Evolutionary conservation across 495 filamentous ascomycete genomes (phyloP).

Genomic region (Lichina pygmaea): DNA sequence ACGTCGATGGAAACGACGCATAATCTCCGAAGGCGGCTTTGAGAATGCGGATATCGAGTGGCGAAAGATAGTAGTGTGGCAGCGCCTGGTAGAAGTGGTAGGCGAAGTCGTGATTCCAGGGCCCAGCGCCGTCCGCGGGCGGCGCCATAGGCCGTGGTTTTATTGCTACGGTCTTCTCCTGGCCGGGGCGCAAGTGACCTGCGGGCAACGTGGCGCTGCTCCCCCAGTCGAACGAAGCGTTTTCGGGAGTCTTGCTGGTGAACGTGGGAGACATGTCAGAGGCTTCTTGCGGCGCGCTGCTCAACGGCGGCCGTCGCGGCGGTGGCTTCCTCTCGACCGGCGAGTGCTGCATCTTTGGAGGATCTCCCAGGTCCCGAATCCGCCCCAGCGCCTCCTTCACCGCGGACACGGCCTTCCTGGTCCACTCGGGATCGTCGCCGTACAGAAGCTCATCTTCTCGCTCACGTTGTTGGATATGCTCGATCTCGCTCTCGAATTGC

Average conservation of each 20-base stretch:
- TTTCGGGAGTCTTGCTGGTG: slow-evolving; percentile 2
- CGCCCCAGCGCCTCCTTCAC: slow-evolving; percentile 50
- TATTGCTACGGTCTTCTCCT: background rate
- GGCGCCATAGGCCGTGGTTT: no score
- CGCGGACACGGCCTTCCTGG: slow-evolving; percentile 46
- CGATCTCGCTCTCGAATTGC: slow-evolving; percentile 55
- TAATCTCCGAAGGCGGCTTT: slow-evolving; percentile 75
- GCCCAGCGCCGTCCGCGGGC: slow-evolving; percentile 3
- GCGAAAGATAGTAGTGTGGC: slow-evolving; percentile 75
- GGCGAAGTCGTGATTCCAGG: slow-evolving; percentile 12
- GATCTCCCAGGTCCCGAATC: slow-evolving; percentile 40
- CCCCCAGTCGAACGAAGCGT: background rate
- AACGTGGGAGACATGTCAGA: background rate
- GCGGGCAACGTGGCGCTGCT: background rate
- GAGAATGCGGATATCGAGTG: slow-evolving; percentile 85
- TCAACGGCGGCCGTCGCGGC: slow-evolving; percentile 18
- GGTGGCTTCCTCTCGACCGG: slow-evolving; percentile 14
- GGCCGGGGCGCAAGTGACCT: background rate
- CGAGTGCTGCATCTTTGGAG: slow-evolving; percentile 27
- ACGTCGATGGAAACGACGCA: slow-evolving; percentile 57
- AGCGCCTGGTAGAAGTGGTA: slow-evolving; percentile 83
- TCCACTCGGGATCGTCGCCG: slow-evolving; percentile 82
- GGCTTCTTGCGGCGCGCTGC: slow-evolving; percentile 16
- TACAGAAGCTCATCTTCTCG: slow-evolving; percentile 79
- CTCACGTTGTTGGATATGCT: slow-evolving; percentile 45